Base-by-base conservation (phyloP, 2,329 filamentous ascomycete genomes). In the Trichoderma atrobrunneum region DNA sequence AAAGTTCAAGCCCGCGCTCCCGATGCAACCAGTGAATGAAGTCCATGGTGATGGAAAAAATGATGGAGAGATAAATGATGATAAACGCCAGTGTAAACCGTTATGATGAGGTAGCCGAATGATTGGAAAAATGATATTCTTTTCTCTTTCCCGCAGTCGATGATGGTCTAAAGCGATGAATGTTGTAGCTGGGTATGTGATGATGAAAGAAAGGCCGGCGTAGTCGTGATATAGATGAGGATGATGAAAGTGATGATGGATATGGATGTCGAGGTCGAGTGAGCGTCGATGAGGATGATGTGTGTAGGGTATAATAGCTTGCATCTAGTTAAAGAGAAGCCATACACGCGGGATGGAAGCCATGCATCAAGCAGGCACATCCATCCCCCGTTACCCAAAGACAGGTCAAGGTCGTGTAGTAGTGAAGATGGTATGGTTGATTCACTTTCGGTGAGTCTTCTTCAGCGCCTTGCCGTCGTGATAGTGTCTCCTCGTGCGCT, bases 401-500 rank as follows among this genome's bases (percentile, higher is more conserved):
- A 54, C 48, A 18, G 36, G 16, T 43, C 12, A 61, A 34, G 30
- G 28, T 28, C 21, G n/a, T n/a, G 36, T 21, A 24, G n/a, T 32
- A 10, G 43, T 6, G n/a, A n/a, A 14, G 48, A 3, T 0, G 0
- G 3, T 24, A 18, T 32, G 7, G 16, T 18, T 43, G 26, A 10
- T 73, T 79, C 77, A 80, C 68, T 80, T 80, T 74, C 78, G 80
- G 71, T 79, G 77, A 59, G 75, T 74, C 75, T 80, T 80, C 74
- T 74, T 69, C 7, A 76, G 75, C 14, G 59, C 34, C 63, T 72
- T 67, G 36, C 30, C 28, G 56, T 75, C 74, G 74, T 79, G 75
- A 57, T 78, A 75, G 59, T 78, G 76, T 62, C 75, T 77, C 73
- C 82, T 76, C 73, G 81, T 81, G 70, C 82, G 79, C 76, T 82